Evolutionary conservation across 2,329 filamentous ascomycete genomes (phyloP).

Genomic region (Fonsecaea pugnacius): DNA sequence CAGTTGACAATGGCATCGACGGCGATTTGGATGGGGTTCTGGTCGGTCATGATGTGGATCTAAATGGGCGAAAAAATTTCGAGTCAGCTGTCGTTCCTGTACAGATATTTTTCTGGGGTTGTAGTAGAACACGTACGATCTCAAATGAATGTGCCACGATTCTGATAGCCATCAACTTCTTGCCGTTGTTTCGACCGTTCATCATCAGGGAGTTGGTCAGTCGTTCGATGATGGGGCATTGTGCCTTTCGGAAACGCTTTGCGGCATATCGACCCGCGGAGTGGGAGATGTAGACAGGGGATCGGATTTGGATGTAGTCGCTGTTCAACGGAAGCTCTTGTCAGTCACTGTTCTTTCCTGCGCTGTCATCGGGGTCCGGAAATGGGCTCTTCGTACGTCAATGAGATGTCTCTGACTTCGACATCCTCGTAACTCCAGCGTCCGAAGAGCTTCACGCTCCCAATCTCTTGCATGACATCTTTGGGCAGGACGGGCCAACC

Average conservation of each 20-base stretch:
- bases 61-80: constrained; percentile 48
- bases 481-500: constrained; percentile 81
- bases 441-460: constrained; percentile 95
- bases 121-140: constrained; percentile 74
- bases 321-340: constrained; percentile 56
- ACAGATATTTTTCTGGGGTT: constrained; percentile 3
- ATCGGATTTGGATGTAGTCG: constrained; percentile 99
- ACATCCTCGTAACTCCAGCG: constrained; percentile 99
- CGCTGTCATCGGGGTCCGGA: neutral
- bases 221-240: constrained; percentile 99
- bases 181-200: constrained; percentile 99
- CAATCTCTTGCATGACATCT: constrained; percentile 86
- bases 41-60: constrained; percentile 99
- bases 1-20: constrained; percentile 99
- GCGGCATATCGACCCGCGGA: constrained; percentile 97
- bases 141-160: constrained; percentile 99
- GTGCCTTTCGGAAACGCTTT: constrained; percentile 99
- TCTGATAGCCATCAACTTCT: constrained; percentile 99
- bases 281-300: constrained; percentile 98
- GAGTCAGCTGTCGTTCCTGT: constrained; percentile 12
- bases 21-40: constrained; percentile 99
- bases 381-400: constrained; percentile 75
- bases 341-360: constrained; percentile 36
- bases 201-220: constrained; percentile 99
- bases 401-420: constrained; percentile 98